phyloP scores from a whole-genome alignment of 257 asterid genomes.

The Cordia subcordata region DNA sequence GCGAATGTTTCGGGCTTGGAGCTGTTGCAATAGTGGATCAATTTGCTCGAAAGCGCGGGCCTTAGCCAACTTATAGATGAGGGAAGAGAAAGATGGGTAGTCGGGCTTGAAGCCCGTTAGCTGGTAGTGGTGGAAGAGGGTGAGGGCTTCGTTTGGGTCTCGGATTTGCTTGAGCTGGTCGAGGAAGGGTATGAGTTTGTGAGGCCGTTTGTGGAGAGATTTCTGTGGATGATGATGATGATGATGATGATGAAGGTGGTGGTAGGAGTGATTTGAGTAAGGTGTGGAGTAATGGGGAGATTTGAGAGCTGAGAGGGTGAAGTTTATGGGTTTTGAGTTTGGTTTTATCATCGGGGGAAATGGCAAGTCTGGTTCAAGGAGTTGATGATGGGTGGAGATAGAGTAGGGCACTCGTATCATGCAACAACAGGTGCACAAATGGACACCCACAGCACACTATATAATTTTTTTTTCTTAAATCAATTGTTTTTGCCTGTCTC shows the following conservation, averaged over 20 bases:
- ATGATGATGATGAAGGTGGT: slow-evolving; percentile 17
- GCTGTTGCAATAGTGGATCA: slow-evolving; percentile 43
- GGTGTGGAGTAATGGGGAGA: neutral
- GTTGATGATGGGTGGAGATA: no score
- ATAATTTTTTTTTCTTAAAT: no score
- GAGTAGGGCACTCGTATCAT: no score
- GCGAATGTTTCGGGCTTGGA: slow-evolving; percentile 39
- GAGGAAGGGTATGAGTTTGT: slow-evolving; percentile 58
- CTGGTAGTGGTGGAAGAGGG: slow-evolving; percentile 46
- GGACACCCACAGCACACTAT: no score
- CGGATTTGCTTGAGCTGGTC: slow-evolving; percentile 53
- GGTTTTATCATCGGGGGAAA: neutral
- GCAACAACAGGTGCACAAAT: no score
- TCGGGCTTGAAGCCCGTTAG: slow-evolving; percentile 65
- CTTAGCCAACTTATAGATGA: slow-evolving; percentile 65
- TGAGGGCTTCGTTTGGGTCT: slow-evolving; percentile 47
- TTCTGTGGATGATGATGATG: slow-evolving; percentile 23
- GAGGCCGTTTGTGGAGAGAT: slow-evolving; percentile 38
- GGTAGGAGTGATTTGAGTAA: slow-evolving; percentile 25
- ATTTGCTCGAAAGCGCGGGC: slow-evolving; percentile 52
- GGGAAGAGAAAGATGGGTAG: slow-evolving; percentile 80
- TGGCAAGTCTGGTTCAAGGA: no score
- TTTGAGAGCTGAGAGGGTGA: slow-evolving; percentile 7
- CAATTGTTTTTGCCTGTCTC: no score
- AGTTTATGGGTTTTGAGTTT: neutral